Evolutionary conservation across 2,329 filamentous ascomycete genomes (phyloP).

Genomic region (Westerdykella ornata): DNA sequence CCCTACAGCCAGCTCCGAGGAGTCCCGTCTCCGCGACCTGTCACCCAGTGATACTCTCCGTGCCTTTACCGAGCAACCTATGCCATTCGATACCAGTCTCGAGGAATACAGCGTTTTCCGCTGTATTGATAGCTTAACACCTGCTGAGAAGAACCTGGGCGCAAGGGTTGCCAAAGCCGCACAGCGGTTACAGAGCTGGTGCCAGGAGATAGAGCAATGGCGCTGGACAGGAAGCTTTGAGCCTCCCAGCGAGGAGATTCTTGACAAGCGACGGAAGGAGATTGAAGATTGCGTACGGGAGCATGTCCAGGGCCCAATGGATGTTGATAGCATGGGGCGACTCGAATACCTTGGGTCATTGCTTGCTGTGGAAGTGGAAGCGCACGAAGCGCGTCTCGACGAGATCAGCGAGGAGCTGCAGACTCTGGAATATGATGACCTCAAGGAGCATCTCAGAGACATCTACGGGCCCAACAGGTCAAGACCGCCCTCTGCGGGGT

Average conservation of each 20-base stretch:
- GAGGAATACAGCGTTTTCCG: slow-evolving; percentile 38
- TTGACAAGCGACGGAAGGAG: slow-evolving; percentile 24
- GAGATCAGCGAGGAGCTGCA: slow-evolving; percentile 66
- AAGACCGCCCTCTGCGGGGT: slow-evolving; percentile 42
- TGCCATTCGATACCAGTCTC: slow-evolving; percentile 39
- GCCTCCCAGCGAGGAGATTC: slow-evolving; percentile 27
- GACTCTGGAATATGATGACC: slow-evolving; percentile 69
- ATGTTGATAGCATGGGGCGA: slow-evolving; percentile 15
- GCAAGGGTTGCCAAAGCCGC: slow-evolving; percentile 63
- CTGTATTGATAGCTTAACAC: slow-evolving; percentile 58
- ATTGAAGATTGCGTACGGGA: slow-evolving; percentile 29
- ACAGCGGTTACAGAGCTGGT: slow-evolving; percentile 65
- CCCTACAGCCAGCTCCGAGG: slow-evolving; percentile 22
- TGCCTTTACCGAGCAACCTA: slow-evolving; percentile 39
- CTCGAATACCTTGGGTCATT: slow-evolving; percentile 64
- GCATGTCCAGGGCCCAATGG: slow-evolving; percentile 21
- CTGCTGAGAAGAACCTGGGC: slow-evolving; percentile 63
- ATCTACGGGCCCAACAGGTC: slow-evolving; percentile 56
- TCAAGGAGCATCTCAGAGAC: slow-evolving; percentile 80
- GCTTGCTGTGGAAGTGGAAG: slow-evolving; percentile 54
- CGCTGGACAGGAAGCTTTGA: slow-evolving; percentile 50
- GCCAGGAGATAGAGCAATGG: slow-evolving; percentile 62
- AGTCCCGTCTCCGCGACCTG: slow-evolving; percentile 30
- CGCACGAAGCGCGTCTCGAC: slow-evolving; percentile 66
- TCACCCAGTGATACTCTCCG: slow-evolving; percentile 40